These are phyloP conservation scores for Eucalyptus cloeziana DNA, from an alignment of 345 rosid genomes.

Conservation along the genomic window DNA sequence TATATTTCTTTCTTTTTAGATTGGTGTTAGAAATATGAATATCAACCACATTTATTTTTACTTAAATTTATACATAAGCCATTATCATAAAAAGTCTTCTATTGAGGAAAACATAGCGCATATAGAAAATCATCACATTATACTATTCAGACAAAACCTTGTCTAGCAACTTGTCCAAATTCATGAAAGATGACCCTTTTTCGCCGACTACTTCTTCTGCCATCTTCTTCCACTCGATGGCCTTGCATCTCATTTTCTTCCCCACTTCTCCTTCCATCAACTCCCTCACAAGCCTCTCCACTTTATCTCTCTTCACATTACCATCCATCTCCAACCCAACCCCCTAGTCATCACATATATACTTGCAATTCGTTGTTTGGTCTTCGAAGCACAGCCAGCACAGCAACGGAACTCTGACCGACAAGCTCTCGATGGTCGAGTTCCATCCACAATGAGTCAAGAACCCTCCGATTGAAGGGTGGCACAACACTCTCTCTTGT, in stretches of 20 bases:
- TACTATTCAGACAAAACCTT: neutral
- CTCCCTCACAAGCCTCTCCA: neutral
- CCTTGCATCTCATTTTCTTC: neutral
- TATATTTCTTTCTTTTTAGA: neutral
- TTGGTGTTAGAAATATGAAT: neutral
- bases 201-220: neutral
- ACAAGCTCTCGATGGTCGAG: no score
- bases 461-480: no score
- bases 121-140: neutral
- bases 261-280: neutral
- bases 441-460: no score
- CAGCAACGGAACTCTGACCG: no score
- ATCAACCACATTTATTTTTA: neutral
- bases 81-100: neutral
- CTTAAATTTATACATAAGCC: neutral
- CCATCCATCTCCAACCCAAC: constrained; percentile 3
- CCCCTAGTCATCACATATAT: constrained; percentile 15
- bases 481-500: no score
- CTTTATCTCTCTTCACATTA: constrained; percentile 12
- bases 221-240: neutral
- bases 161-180: neutral
- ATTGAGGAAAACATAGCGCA: neutral
- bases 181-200: neutral
- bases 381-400: no score
- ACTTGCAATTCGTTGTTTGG: neutral